These are phyloP conservation scores for Mentha longifolia DNA, from an alignment of 257 asterid genomes.

Conservation along the genomic window DNA sequence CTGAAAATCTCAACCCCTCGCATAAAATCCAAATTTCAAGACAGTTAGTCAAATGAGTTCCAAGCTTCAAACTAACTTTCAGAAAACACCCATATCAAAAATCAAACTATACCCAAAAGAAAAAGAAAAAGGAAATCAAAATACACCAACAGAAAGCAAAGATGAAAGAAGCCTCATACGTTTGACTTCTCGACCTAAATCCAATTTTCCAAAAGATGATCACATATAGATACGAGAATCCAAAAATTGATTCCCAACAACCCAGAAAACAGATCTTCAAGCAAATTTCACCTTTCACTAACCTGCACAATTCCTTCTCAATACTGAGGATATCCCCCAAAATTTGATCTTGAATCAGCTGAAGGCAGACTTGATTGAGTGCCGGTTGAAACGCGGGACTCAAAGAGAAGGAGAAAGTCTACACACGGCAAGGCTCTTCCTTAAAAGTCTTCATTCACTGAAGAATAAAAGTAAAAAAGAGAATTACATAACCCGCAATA, in stretches of 20 bases:
- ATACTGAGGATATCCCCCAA: constrained; percentile 27
- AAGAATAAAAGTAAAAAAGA: not conserved
- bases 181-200: constrained; percentile 20
- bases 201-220: constrained; percentile 23
- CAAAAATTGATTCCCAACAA: not conserved
- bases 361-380: constrained; percentile 12
- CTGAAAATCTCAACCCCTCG: not conserved
- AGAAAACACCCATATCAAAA: constrained; percentile 23
- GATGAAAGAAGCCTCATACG: constrained; percentile 14
- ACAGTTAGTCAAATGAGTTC: not conserved
- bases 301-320: constrained; percentile 23
- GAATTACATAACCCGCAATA: not conserved
- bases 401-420: constrained; percentile 24
- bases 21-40: not conserved
- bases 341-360: constrained; percentile 25
- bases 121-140: not conserved
- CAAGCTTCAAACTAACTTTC: not conserved
- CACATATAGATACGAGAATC: not conserved
- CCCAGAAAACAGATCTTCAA: not conserved
- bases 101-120: not conserved
- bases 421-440: constrained; percentile 25
- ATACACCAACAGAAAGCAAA: constrained; percentile 6
- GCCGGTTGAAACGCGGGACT: constrained; percentile 18
- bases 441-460: constrained; percentile 17
- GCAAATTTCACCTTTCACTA: constrained; percentile 12